Evolutionary conservation across 768 basidiomycete genomes (phyloP), one percentile per base, ranked within the genome.

Genomic region (Agaricus blazei): DNA sequence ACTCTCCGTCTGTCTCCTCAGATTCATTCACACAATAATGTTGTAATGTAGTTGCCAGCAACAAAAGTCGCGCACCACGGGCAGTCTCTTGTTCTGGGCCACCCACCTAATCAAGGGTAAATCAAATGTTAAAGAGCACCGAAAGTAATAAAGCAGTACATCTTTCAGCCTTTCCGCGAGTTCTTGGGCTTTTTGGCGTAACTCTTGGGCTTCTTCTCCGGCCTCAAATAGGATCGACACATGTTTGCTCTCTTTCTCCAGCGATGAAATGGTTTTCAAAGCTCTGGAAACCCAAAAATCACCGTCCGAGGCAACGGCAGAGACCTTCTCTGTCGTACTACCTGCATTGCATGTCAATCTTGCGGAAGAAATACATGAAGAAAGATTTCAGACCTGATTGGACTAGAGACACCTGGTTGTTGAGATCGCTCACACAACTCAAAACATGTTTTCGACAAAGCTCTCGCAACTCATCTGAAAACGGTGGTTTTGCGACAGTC

Each of bases 251-350:
- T 92, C 88, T 41, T 75, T 72, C 66, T 88, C 84, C 28, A 95
- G 65, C 44, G 64, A 56, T 47, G 73, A 70, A 54, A 90, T 76
- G 11, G 76, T 81, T 4, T 71, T 65, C 9, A 93, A 73, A 9
- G 83, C 80, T 63, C 83, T 83, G 3, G 82, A 76, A 8, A 89
- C 74, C 93, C 93, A 97, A 58, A 90, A 82, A 61, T 85, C 79
- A 28, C 91, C 90, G 56, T 90, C 80, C 6, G 83, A 78, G 37
- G 87, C 81, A 23, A 81, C 80, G 1, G 81, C 87, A 15, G 79
- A 67, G n/a, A 76, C 65, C 65, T 84, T 88, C 23, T 68, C 68
- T 1, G 75, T 68, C 58, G 80, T 83, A 41, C 82, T 80, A 36
- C 74, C 82, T 64, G 38, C 38, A n/a, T 31, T 26, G 26, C 48